Conservation (phyloP, 2,329 filamentous ascomycete genomes). For the Amauroascus verrucosus region DNA sequence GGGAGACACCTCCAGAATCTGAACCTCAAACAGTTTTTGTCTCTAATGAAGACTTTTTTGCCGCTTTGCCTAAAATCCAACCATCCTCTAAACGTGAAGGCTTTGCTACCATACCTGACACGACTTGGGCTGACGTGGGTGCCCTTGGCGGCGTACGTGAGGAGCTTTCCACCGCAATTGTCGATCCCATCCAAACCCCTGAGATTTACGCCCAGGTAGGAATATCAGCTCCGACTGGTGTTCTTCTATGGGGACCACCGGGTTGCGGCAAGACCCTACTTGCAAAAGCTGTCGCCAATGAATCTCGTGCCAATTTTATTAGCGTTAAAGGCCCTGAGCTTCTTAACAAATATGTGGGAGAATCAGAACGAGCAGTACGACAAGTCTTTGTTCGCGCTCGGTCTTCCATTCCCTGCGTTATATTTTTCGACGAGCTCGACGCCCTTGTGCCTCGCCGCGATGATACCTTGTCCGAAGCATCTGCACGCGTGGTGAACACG, state of each 20-base stretch:
- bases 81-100: slow-evolving; percentile 83
- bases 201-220: slow-evolving; percentile 66
- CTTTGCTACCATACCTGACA: slow-evolving; percentile 86
- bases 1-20: slow-evolving; percentile 41
- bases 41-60: slow-evolving; percentile 59
- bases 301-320: slow-evolving; percentile 95
- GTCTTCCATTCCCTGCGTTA: slow-evolving; percentile 77
- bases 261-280: slow-evolving; percentile 95
- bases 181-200: slow-evolving; percentile 77
- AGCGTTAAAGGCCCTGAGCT: slow-evolving; percentile 93
- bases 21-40: slow-evolving; percentile 49
- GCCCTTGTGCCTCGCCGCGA: slow-evolving; percentile 79
- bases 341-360: slow-evolving; percentile 94
- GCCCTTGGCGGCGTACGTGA: slow-evolving; percentile 69
- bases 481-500: slow-evolving; percentile 84
- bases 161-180: slow-evolving; percentile 74
- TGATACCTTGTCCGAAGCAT: slow-evolving; percentile 67
- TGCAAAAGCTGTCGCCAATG: slow-evolving; percentile 91
- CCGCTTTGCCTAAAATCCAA: slow-evolving; percentile 63
- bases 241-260: slow-evolving; percentile 91
- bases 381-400: slow-evolving; percentile 85
- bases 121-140: slow-evolving; percentile 87
- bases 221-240: slow-evolving; percentile 70
- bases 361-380: slow-evolving; percentile 84
- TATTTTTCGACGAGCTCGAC: slow-evolving; percentile 97